phyloP scores from a whole-genome alignment of 2,329 filamentous ascomycete species.

The Macrophomina pseudophaseolina region DNA sequence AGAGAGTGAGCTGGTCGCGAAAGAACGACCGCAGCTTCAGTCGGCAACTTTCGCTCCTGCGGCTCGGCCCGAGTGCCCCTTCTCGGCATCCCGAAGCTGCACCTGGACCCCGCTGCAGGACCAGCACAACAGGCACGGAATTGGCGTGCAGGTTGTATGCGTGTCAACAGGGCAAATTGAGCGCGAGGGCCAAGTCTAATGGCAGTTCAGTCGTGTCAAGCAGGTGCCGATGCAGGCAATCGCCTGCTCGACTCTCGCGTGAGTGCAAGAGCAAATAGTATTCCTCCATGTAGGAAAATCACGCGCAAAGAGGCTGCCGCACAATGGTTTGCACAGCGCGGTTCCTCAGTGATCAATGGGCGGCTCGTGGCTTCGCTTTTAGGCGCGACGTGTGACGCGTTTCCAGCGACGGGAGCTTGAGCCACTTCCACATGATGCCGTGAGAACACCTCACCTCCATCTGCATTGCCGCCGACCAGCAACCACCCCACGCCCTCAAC shows the following conservation, averaged over 20 bases:
- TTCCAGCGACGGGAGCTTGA: conserved; percentile 21
- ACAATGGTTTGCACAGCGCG: not conserved
- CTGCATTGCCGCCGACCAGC: not conserved
- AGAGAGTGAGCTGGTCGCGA: not conserved
- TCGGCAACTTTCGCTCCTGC: not conserved
- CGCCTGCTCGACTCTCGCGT: too few relatives aligned
- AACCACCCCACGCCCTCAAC: not conserved
- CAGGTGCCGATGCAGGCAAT: too few relatives aligned
- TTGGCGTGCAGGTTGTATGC: too few relatives aligned
- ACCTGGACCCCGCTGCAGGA: not conserved
- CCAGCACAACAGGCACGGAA: not conserved
- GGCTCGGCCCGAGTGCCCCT: conserved; percentile 2
- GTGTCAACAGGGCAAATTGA: too few relatives aligned
- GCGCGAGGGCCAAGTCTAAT: too few relatives aligned
- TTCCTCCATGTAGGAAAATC: too few relatives aligned
- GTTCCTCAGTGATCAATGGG: too few relatives aligned
- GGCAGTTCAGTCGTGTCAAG: too few relatives aligned
- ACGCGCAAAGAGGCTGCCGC: too few relatives aligned
- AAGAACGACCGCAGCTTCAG: not conserved
- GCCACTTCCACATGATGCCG: conserved; percentile 27
- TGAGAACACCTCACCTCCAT: conserved; percentile 25
- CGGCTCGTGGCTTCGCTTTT: too few relatives aligned
- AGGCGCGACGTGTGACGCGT: not conserved
- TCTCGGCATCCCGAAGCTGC: conserved; percentile 6
- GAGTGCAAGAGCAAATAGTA: too few relatives aligned